These are phyloP conservation scores for Mycena indigotica DNA, from an alignment of 768 basidiomycete genomes.

Conservation along the genomic window DNA sequence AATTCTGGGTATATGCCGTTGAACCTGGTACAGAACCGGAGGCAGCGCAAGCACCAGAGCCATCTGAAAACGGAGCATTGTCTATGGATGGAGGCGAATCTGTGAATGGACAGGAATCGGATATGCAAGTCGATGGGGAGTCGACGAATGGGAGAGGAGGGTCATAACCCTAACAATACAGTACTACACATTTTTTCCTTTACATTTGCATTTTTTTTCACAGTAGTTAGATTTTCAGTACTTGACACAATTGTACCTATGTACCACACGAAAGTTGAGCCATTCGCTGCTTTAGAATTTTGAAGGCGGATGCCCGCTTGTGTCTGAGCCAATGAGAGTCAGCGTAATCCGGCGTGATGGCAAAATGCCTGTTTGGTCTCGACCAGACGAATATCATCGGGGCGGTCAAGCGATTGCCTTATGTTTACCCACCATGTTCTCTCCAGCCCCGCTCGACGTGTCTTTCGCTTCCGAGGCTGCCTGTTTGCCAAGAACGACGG, in stretches of 20 bases:
- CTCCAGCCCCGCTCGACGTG: slow-evolving; percentile 33
- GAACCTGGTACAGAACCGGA: slow-evolving; percentile 51
- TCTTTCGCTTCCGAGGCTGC: slow-evolving; percentile 47
- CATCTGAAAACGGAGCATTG: slow-evolving; percentile 1
- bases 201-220: not conserved
- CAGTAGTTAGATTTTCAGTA: not conserved
- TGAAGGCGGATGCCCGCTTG: too few relatives aligned
- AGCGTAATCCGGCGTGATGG: not conserved
- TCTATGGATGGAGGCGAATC: slow-evolving; percentile 15
- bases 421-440: slow-evolving; percentile 52
- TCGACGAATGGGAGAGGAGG: too few relatives aligned
- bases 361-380: not conserved
- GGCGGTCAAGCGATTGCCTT: slow-evolving; percentile 16
- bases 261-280: not conserved
- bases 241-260: not conserved
- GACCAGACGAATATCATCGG: not conserved
- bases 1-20: slow-evolving; percentile 88
- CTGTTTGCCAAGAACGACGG: slow-evolving; percentile 38
- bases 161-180: slow-evolving; percentile 29
- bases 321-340: not conserved
- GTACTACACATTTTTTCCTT: slow-evolving; percentile 14
- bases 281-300: not conserved
- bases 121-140: slow-evolving; percentile 16
- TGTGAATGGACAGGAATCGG: slow-evolving; percentile 10
- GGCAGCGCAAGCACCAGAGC: not conserved